Evolutionary conservation across 148 eudicot species (phyloP), one percentile per base, ranked within the genome.

Genomic region (Rhododendron henanense): DNA sequence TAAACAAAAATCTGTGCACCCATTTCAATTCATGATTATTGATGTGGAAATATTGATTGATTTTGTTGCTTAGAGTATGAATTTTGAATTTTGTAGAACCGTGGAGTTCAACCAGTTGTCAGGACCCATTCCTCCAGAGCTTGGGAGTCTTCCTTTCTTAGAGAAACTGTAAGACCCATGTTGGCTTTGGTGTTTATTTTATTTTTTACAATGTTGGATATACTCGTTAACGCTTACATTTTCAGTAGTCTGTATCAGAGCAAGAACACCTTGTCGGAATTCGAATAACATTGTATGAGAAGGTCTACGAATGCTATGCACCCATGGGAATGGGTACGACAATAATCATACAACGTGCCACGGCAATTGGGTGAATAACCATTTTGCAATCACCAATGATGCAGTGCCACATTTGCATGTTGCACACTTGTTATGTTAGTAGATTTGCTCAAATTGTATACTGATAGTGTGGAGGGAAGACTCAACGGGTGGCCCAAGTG

Each of bases 41-140:
- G 45, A 48, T 44, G 25, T 71, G 73, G 0, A 83, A 10, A 18
- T 25, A 3, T 51, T 74, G 13, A 5, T 6, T 81, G 25, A 67
- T 79, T 28, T 51, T 18, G 11, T 31, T 50, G 50, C 35, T 21
- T 7, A 65, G 39, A 28, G 41, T 75, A 11, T 37, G 25, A 28
- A 11, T 47, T 84, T 88, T 39, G 18, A 82, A 11, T 0, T 84
- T 57, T 81, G 18, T 45, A 90, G 92, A 55, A 44, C 5, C 28
- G 11, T 90, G 78, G 89, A 85, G 73, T 83, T 67, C 88, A 90
- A 90, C 85, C 85, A 80, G 87, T 78, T 90, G 81, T 85, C 90
- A 48, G 92, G 92, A 79, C 3, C 69, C 55, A 83, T 90, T 50
- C 92, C 92, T 80, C 84, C 73, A 5, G 85, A 85, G 78, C 82